Evolutionary conservation across 192 early-diverging fungal genomes (phyloP).

Genomic region (Chytriomyces confervae): DNA sequence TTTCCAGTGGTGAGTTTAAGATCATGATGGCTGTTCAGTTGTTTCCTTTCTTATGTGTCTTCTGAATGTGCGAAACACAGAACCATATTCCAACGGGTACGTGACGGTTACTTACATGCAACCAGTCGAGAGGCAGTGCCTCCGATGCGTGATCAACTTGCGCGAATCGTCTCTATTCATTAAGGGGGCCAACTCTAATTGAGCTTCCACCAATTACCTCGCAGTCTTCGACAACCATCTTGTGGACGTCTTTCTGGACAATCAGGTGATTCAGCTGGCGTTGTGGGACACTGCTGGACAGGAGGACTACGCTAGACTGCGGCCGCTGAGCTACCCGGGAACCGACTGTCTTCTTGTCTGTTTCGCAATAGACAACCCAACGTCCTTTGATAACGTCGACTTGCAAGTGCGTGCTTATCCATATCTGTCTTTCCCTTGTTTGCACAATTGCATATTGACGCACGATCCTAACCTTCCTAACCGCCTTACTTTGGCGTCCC

Average conservation of each 20-base stretch:
- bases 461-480: not conserved
- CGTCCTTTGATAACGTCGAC: conserved; percentile 30
- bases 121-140: too few species aligned
- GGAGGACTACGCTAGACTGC: conserved; percentile 95
- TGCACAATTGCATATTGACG: not conserved
- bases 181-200: conserved; percentile 74
- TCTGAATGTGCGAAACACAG: not conserved
- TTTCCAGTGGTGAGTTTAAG: conserved; percentile 79
- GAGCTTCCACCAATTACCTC: conserved; percentile 80
- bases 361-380: conserved; percentile 66
- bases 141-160: not conserved
- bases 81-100: conserved; percentile 31
- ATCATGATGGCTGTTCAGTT: not conserved
- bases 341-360: conserved; percentile 75
- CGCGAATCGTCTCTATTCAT: conserved; percentile 88
- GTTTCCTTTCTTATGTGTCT: not conserved
- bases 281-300: conserved; percentile 98
- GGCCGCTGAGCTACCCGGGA: conserved; percentile 90
- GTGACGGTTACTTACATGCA: too few species aligned
- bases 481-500: too few species aligned
- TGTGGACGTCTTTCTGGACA: conserved; percentile 41
- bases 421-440: not conserved
- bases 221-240: conserved; percentile 73
- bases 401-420: conserved; percentile 14
- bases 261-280: conserved; percentile 63